Base-by-base conservation (phyloP, 345 rosid genomes). In the Salix koriyanagi region DNA sequence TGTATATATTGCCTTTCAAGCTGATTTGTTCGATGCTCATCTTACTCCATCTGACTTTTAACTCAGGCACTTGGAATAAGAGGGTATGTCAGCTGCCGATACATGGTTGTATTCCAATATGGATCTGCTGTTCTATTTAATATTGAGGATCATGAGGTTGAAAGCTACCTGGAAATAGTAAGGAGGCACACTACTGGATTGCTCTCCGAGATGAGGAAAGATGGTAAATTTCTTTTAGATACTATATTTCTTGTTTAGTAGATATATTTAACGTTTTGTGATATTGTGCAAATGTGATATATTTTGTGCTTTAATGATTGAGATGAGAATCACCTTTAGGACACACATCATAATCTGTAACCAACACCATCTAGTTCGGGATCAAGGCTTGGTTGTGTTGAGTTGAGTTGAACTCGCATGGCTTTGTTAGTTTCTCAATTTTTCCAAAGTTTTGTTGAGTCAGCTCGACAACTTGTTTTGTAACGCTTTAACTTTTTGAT, bases 51-150 rank as follows among this genome's bases (percentile, higher is more conserved):
- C 13, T 69, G 37, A 19, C 39, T 50, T 64, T 69, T 69, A 42
- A 65, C 77, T 67, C 80, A 94, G 98, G 83, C 77, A 48, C 74
- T 85, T 74, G 90, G 89, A 42, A 82, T 84, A 71, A 80, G 74
- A 48, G 86, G 84, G 70, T 81, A 83, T 77, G 84, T 74, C 54
- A 85, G 89, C 79, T 87, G 78, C 74, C 84, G 85, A 2, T 92
- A 89, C 84, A 85, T 94, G 94, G 88, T 94, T 65, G 92, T 92
- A n/a, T 94, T 86, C 83, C 98, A 92, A 50, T 92, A 92, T 80
- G 97, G 97, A 64, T 94, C 98, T 80, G 95, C 90, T 70, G 93
- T 95, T 85, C 87, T 95, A 75, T 92, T 95, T 82, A 92, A 92
- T 80, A 80, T 95, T 7, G 96, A 89, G 58, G 96, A 90, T 66